Base-by-base conservation (phyloP, 495 filamentous ascomycete species). In the Parathielavia hyrcaniae region DNA sequence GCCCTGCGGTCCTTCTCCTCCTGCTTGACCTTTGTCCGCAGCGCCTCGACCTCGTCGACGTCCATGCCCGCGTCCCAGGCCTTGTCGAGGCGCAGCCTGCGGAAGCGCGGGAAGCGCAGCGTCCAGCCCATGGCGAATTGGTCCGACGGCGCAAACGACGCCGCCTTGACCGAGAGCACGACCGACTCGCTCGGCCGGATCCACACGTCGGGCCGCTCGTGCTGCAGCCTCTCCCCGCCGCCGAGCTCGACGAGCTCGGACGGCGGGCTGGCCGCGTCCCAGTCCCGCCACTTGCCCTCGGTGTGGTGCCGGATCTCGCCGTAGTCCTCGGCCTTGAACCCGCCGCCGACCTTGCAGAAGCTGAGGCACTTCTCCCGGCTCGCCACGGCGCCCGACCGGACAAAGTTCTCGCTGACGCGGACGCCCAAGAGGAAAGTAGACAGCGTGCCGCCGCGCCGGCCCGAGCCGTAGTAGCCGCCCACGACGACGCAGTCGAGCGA, bases 301-400 rank as follows among this genome's bases (percentile, higher is more conserved):
- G 95, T 97, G 35, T 82, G 81, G 64, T 95, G 88, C 1, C 85
- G 77, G 40, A 98, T 83, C 46, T 84, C 82, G 1, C 83, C 84
- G 62, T 95, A 96, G 64, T 98, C 95, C 56, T 85, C 81, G 5
- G 86, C 88, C 32, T 83, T 86, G 62, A 97, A 90, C 0, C 93
- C 93, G 51, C 95, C 93, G 39, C 93, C 93, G 22, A 97, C 93
- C 71, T 95, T 97, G 75, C 90, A 93, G 71, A 98, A 96, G 16
- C 89, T 95, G 68, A 85, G 88, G 65, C 85, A 96, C 68, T 89
- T 90, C 74, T 86, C 83, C 14, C 81, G 75, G 59, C 81, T 81
- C 40, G 76, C 69, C 35, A 70, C 73, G 17, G 77, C 71, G 45
- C 71, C 72, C 14, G 72, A 75, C 19, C 73, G 64, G 19, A 86